Conservation (phyloP, 164 flowering plant genomes). For the Vitis vinifera region DNA sequence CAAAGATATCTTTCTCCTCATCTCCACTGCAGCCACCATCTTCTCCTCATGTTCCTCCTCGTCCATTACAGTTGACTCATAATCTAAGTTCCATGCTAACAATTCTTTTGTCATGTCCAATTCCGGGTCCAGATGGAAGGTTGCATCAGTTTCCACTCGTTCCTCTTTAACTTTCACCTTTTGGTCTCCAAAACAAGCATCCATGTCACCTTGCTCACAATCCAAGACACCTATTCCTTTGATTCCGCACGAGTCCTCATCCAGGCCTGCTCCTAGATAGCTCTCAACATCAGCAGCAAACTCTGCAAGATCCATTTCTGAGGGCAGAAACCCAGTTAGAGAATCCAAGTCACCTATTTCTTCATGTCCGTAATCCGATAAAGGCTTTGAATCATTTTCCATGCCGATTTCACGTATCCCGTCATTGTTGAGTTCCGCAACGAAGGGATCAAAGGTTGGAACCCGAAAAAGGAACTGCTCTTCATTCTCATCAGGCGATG, state of each 20-base stretch:
- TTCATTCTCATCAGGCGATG: conserved; percentile 21
- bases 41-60: conserved; percentile 16
- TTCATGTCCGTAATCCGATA: conserved; percentile 4
- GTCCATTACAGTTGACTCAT: conserved; percentile 8
- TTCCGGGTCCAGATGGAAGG: conserved; percentile 16
- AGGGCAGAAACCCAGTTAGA: conserved; percentile 28
- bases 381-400: background rate
- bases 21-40: background rate
- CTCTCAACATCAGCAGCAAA: conserved; percentile 58
- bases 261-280: conserved; percentile 30
- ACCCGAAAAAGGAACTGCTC: conserved; percentile 36
- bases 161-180: conserved; percentile 32
- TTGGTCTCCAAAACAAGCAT: conserved; percentile 1
- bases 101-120: conserved; percentile 12
- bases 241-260: conserved; percentile 20
- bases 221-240: conserved; percentile 14
- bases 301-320: conserved; percentile 47
- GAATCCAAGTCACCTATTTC: conserved; percentile 20
- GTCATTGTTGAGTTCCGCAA: conserved; percentile 10
- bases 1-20: conserved; percentile 26
- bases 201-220: conserved; percentile 5
- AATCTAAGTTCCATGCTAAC: conserved; percentile 30
- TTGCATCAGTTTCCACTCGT: conserved; percentile 15
- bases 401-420: background rate
- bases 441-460: conserved; percentile 47